Evolutionary conservation across 1,284 basidiomycete species (phyloP), one percentile per base, ranked within the genome.

Genomic region (Trametes sp.): DNA sequence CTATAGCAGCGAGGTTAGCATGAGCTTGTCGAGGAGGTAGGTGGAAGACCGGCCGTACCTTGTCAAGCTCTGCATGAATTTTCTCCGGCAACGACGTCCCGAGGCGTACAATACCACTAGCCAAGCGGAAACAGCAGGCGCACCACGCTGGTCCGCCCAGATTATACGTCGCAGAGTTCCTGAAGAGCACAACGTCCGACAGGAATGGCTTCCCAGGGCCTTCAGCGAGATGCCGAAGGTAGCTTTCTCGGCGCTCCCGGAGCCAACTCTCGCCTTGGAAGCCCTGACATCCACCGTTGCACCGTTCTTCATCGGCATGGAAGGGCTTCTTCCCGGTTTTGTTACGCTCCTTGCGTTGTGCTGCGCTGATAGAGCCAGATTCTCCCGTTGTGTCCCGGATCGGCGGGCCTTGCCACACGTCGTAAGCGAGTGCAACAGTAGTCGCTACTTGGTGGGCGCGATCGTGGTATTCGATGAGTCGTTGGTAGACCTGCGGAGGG

Each of bases 401-500:
- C 4, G 35, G 35, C 8, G 35, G 14, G 35, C 35, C 35, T 36
- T 36, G 35, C 44, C 23, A 24, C 44, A 46, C 23, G 24, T 46
- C 23, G 44, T 10, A 36, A 36, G 35, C 14, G 4, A 6, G 9
- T 16, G 35, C 35, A 16, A 14, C 35, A 14, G 35, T 14, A 14
- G 35, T 16, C 35, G 35, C 35, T 16, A 13, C 14, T 14, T 26
- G 21, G 19, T n/a, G 54, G n/a, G n/a, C 42, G 29, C 49, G 57
- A 16, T 45, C n/a, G 33, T 54, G 55, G 54, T 64, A 69, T 1
- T 59, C 24, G 21, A 69, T 42, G 8, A 70, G 59, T 13, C 61
- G 41, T 28, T 44, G 65, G 21, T 66, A 66, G 5, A 58, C 44
- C 4, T 48, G 58, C 8, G 63, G 54, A 14, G 57, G 54, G 10